A percentile compares a stretch with the other conserved stretches of the same genome.
Conservation (phyloP, 1,139 yeast genomes). For the Geotrichum macrosporum region DNA sequence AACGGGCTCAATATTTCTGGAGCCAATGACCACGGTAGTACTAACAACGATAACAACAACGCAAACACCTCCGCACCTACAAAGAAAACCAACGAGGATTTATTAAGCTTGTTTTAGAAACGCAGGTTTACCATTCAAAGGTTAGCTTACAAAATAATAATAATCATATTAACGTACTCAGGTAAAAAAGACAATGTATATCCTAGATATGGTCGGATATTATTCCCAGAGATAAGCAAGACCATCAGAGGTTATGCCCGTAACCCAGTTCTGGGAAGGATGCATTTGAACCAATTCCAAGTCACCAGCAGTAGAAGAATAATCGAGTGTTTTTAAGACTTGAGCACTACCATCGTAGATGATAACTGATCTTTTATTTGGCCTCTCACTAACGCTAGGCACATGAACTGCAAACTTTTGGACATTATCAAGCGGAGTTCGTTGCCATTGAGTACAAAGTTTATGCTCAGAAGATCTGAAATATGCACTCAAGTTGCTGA, state of each 20-base stretch:
- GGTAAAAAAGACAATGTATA: too few relatives aligned
- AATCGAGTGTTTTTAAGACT: not conserved
- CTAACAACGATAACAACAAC: too few relatives aligned
- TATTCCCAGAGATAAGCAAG: constrained; percentile 2
- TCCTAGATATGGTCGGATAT: too few relatives aligned
- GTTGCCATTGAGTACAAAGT: constrained; percentile 2
- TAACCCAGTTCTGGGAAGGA: constrained; percentile 10
- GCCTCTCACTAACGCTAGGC: not conserved
- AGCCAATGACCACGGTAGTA: constrained; percentile 19
- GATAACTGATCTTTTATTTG: not conserved
- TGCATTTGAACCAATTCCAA: constrained; percentile 5
- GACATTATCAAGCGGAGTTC: constrained; percentile 1
- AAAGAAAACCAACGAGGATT: constrained; percentile 44
- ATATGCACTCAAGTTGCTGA: too few relatives aligned
- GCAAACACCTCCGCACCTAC: too few relatives aligned
- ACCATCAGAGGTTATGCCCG: not conserved
- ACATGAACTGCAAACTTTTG: constrained; percentile 6
- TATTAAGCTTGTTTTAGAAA: constrained; percentile 49
- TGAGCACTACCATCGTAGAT: constrained; percentile 1
- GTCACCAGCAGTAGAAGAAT: not conserved
- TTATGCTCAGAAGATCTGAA: not conserved
- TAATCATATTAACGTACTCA: too few relatives aligned
- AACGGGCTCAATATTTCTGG: constrained; percentile 30
- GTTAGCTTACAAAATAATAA: not conserved
- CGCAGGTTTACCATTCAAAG: not conserved